A percentile compares a stretch with the other conserved stretches of the same genome.
These are phyloP conservation scores for Colletotrichum eleusines DNA, from an alignment of 2,329 filamentous ascomycete genomes.

Conservation along the genomic window DNA sequence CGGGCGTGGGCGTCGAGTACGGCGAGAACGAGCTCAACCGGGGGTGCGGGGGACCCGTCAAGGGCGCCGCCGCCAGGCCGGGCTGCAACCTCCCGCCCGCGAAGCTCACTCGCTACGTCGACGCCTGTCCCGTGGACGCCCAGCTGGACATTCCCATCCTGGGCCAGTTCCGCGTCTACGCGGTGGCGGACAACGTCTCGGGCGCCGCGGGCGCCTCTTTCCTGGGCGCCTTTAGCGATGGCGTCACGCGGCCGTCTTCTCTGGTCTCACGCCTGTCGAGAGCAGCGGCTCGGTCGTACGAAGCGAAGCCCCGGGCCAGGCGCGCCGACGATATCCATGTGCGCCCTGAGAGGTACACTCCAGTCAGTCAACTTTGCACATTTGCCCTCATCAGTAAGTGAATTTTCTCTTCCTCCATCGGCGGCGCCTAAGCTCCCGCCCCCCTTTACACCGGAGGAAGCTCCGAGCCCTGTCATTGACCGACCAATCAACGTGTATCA, in stretches of 20 bases:
- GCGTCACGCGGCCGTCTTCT: conserved; percentile 62
- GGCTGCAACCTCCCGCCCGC: conserved; percentile 72
- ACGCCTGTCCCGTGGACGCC: conserved; percentile 81
- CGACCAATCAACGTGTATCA: conserved; percentile 21
- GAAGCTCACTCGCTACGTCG: conserved; percentile 78
- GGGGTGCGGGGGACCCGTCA: conserved; percentile 52
- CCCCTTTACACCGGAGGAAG: neutral
- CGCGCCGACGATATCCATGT: conserved; percentile 73
- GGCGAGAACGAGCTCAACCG: conserved; percentile 64
- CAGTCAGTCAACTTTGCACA: conserved; percentile 69
- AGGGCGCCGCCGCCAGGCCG: conserved; percentile 61
- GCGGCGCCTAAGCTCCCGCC: too few relatives aligned
- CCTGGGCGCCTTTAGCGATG: conserved; percentile 67
- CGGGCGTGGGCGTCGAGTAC: conserved; percentile 75
- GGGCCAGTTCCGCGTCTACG: conserved; percentile 81
- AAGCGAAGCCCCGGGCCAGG: conserved; percentile 60
- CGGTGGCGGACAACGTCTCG: conserved; percentile 73
- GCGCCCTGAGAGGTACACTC: conserved; percentile 76
- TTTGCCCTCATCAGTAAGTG: conserved; percentile 74
- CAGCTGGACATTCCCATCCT: conserved; percentile 83
- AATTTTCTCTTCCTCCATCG: neutral
- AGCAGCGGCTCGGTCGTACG: conserved; percentile 71
- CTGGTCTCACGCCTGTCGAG: conserved; percentile 70
- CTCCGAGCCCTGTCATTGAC: neutral
- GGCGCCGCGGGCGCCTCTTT: conserved; percentile 61